These are phyloP conservation scores for Geotrichum australiense DNA, from an alignment of 1,139 yeast genomes.

Conservation along the genomic window DNA sequence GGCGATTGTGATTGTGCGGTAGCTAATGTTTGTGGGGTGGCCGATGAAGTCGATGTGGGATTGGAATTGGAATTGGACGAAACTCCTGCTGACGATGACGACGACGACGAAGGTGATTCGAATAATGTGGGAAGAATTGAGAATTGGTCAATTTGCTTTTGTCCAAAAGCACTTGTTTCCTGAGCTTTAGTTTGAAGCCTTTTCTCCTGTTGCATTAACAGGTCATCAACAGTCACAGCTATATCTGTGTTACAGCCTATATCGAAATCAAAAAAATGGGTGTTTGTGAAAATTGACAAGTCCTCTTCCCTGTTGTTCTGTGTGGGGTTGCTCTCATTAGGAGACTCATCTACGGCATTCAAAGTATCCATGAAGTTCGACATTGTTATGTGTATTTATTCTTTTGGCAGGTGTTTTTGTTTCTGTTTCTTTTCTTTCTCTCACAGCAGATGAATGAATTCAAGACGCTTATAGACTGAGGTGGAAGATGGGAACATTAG, in stretches of 20 bases:
- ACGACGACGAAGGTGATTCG: neutral
- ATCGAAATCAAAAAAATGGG: slow-evolving; percentile 40
- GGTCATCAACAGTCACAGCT: slow-evolving; percentile 37
- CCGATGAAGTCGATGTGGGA: neutral
- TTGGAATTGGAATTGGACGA: neutral
- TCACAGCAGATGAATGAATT: too few species aligned
- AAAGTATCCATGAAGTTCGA: slow-evolving; percentile 32
- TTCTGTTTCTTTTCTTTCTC: too few species aligned
- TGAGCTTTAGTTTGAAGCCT: slow-evolving; percentile 26
- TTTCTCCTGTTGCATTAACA: slow-evolving; percentile 37
- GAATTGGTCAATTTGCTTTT: slow-evolving; percentile 14
- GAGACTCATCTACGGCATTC: slow-evolving; percentile 28
- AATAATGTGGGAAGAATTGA: slow-evolving; percentile 3
- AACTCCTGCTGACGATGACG: slow-evolving; percentile 1
- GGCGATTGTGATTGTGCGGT: slow-evolving; percentile 1
- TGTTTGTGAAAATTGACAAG: slow-evolving; percentile 37
- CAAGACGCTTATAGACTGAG: slow-evolving; percentile 9
- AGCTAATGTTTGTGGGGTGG: slow-evolving; percentile 9
- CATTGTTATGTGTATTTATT: slow-evolving; percentile 26
- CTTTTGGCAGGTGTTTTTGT: too few species aligned
- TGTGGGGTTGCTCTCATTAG: neutral
- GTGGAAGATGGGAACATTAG: neutral
- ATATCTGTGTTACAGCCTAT: slow-evolving; percentile 39
- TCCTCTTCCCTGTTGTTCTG: slow-evolving; percentile 34
- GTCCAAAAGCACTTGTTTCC: too few species aligned